These are phyloP conservation scores for Metschnikowia shivogae DNA, from an alignment of 805 yeast species.

Conservation along the genomic window DNA sequence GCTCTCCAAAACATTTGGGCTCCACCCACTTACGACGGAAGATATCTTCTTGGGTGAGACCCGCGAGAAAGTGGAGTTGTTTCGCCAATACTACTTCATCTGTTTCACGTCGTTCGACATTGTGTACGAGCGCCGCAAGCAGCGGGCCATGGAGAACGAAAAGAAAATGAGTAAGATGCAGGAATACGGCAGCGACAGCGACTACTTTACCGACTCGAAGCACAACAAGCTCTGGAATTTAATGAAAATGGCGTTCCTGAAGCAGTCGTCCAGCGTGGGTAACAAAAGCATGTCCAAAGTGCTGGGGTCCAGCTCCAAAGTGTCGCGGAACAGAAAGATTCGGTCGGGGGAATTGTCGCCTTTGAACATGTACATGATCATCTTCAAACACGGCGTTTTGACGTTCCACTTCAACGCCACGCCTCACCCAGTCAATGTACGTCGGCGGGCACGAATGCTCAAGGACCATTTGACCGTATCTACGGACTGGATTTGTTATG, in stretches of 20 bases:
- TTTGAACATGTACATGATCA: constrained; percentile 86
- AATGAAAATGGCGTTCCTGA: constrained; percentile 8
- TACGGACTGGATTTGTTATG: constrained; percentile 97
- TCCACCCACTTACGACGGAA: constrained; percentile 94
- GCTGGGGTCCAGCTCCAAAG: constrained; percentile 11
- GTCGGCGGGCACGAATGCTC: constrained; percentile 85
- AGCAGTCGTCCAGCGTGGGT: constrained; percentile 6
- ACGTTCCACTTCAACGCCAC: constrained; percentile 94
- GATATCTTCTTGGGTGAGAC: constrained; percentile 92
- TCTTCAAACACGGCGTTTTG: constrained; percentile 84
- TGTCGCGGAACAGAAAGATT: constrained; percentile 28
- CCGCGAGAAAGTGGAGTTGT: constrained; percentile 90
- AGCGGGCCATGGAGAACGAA: constrained; percentile 46
- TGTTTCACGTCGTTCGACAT: constrained; percentile 69
- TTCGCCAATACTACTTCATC: constrained; percentile 84
- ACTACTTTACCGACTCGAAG: constrained; percentile 1
- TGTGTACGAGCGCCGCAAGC: constrained; percentile 63
- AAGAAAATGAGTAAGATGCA: constrained; percentile 34
- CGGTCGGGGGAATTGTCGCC: constrained; percentile 70
- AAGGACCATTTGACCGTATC: constrained; percentile 85
- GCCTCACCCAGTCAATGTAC: constrained; percentile 92
- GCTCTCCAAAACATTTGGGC: constrained; percentile 82
- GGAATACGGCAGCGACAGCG: constrained; percentile 21
- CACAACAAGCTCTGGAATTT: constrained; percentile 6
- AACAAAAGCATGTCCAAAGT: constrained; percentile 7